Evolutionary conservation across 169 alveolate species (phyloP).

Genomic region (Babesia sp.): DNA sequence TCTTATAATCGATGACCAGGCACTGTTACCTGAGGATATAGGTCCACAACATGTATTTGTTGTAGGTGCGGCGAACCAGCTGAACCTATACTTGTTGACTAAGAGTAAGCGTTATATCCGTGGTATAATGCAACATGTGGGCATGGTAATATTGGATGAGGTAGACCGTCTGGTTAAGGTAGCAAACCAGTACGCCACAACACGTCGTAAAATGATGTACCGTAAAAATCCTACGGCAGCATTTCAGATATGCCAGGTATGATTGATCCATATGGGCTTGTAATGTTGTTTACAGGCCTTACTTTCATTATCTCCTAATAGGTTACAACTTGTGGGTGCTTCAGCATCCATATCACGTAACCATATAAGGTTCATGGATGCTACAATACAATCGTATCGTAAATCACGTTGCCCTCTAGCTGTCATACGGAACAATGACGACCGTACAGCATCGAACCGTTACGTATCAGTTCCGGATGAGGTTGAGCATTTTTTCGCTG

Average conservation of each 20-base stretch:
- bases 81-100: slow-evolving; percentile 21
- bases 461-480: slow-evolving; percentile 56
- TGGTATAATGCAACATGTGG: slow-evolving; percentile 43
- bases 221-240: slow-evolving; percentile 53
- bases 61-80: slow-evolving; percentile 65
- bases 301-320: slow-evolving; percentile 44
- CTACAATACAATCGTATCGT: slow-evolving; percentile 38
- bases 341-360: slow-evolving; percentile 62
- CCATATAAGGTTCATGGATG: slow-evolving; percentile 49
- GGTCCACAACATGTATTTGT: slow-evolving; percentile 28
- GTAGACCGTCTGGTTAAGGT: slow-evolving; percentile 61
- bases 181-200: slow-evolving; percentile 53
- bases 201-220: slow-evolving; percentile 12
- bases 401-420: slow-evolving; percentile 43
- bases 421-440: slow-evolving; percentile 44
- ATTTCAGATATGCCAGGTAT: slow-evolving; percentile 58
- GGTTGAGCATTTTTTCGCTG: slow-evolving; percentile 31
- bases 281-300: slow-evolving; percentile 56
- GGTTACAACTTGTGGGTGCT: slow-evolving; percentile 57
- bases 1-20: slow-evolving; percentile 59
- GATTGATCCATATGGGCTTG: not conserved
- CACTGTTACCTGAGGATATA: slow-evolving; percentile 21
- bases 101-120: slow-evolving; percentile 38
- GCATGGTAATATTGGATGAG: slow-evolving; percentile 49
- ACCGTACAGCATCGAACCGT: slow-evolving; percentile 40